A percentile compares a stretch with the other conserved stretches of the same genome.
These are phyloP conservation scores for Globisporangium nagaii DNA, from an alignment of 352 stramenopile genomes.

Conservation along the genomic window DNA sequence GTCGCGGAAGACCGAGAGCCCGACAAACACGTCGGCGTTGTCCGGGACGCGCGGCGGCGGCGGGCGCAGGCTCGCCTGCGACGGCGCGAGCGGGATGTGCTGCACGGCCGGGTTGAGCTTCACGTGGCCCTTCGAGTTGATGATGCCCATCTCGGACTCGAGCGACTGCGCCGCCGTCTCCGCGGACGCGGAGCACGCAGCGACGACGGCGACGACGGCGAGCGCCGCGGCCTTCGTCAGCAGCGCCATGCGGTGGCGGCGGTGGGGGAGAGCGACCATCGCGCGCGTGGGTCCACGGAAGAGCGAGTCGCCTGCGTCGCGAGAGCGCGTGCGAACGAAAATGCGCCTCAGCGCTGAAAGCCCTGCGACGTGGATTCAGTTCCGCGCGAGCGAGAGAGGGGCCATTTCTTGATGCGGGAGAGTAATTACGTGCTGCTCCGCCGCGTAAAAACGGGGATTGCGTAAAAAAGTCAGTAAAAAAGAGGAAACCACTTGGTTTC, in stretches of 20 bases:
- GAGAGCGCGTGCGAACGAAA: no score
- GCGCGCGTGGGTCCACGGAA: no score
- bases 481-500: no score
- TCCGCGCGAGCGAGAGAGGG: no score
- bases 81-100: conserved; percentile 49
- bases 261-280: not conserved
- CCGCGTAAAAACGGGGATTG: no score
- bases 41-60: conserved; percentile 44
- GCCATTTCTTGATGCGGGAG: no score
- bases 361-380: no score
- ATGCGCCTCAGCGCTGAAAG: no score
- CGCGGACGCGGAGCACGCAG: not conserved
- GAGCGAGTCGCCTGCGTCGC: no score
- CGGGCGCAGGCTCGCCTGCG: conserved; percentile 36
- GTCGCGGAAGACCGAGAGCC: conserved; percentile 79
- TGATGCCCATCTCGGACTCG: conserved; percentile 43
- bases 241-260: not conserved
- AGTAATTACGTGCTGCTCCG: no score
- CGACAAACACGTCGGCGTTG: conserved; percentile 64
- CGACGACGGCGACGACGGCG: not conserved
- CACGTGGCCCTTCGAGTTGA: conserved; percentile 52
- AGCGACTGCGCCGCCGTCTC: conserved; percentile 9
- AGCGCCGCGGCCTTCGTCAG: not conserved
- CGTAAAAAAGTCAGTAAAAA: no score
- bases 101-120: conserved; percentile 67